Base-by-base conservation (phyloP, 805 yeast species). In the Pichia paraexigua region DNA sequence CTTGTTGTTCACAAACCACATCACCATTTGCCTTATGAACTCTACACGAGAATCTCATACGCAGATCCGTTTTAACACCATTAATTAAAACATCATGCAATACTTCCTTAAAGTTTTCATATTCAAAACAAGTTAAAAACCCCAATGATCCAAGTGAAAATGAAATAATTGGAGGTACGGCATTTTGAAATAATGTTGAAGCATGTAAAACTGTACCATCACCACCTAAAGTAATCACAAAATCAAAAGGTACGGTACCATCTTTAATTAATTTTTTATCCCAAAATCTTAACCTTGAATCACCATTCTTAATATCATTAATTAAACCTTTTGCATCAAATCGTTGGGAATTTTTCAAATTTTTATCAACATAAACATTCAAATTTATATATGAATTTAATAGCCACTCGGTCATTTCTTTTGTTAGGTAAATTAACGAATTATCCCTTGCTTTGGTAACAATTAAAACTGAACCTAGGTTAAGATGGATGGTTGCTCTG, bases 121-220 rank as follows among this genome's bases (percentile, higher is more conserved):
- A 90, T 52, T 81, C 76, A 69, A 88, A 90, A 61, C 87, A 88
- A 5, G 98, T 91, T 58, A 94, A 72, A 64, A 94, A 94, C 4
- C 99, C 99, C 24, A 94, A 71, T 0, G 96, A 87, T 0, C 99
- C 99, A 58, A 94, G 71, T 0, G 95, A 79, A 66, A 90, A 92
- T 20, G 95, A 80, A 57, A 94, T 74, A 2, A 92, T 87, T 0
- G 99, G 99, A 1, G 99, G 99, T 2, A 91, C 97, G 46, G 78
- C 77, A 52, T 77, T 72, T 68, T 87, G 95, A 67, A 94, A 94
- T 41, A 90, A 71, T 51, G 94, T 84, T 2, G 96, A 89, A 0
- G 92, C 92, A 61, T 85, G 85, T 11, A 92, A 71, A 46, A 92
- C 96, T 0, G 99, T 94, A 10, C 99, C 98, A 63, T 94, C 99